A percentile compares a stretch with the other conserved stretches of the same genome.
Conservation (phyloP, 305 asterid species). For the Fraxinus nigra region DNA sequence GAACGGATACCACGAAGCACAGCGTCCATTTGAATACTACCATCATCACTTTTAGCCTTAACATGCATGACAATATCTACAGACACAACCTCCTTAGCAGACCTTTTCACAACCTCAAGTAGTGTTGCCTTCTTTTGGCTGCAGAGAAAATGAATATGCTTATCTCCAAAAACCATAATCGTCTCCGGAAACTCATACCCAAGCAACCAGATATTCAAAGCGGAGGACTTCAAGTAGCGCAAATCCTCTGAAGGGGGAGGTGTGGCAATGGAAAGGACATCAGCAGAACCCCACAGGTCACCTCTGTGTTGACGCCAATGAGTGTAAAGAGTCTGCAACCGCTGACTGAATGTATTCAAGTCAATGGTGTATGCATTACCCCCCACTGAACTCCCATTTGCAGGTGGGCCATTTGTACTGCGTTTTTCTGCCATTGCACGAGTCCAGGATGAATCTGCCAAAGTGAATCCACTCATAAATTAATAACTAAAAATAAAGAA, state of each 20-base stretch:
- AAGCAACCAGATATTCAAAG: slow-evolving; percentile 67
- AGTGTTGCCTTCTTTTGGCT: slow-evolving; percentile 69
- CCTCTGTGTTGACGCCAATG: slow-evolving; percentile 53
- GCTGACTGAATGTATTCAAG: slow-evolving; percentile 37
- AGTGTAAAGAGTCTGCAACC: slow-evolving; percentile 48
- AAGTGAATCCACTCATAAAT: neutral
- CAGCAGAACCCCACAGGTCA: slow-evolving; percentile 57
- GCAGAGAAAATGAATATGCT: slow-evolving; percentile 58
- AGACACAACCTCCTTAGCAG: slow-evolving; percentile 46
- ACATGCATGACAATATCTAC: slow-evolving; percentile 55
- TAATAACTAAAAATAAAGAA: neutral
- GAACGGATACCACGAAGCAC: slow-evolving; percentile 38
- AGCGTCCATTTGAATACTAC: slow-evolving; percentile 47
- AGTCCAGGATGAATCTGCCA: slow-evolving; percentile 10
- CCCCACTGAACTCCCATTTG: slow-evolving; percentile 38
- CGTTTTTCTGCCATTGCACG: slow-evolving; percentile 47
- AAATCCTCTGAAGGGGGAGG: slow-evolving; percentile 68
- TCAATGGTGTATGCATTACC: slow-evolving; percentile 44
- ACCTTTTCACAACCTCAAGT: slow-evolving; percentile 44
- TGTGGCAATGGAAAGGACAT: slow-evolving; percentile 53
- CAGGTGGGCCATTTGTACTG: slow-evolving; percentile 35
- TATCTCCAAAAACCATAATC: slow-evolving; percentile 59
- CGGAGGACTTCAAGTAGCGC: slow-evolving; percentile 67
- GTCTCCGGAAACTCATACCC: slow-evolving; percentile 84
- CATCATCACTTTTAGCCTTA: slow-evolving; percentile 56